Base-by-base conservation (phyloP, 2,329 filamentous ascomycete species). In the Neofusicoccum parvum region DNA sequence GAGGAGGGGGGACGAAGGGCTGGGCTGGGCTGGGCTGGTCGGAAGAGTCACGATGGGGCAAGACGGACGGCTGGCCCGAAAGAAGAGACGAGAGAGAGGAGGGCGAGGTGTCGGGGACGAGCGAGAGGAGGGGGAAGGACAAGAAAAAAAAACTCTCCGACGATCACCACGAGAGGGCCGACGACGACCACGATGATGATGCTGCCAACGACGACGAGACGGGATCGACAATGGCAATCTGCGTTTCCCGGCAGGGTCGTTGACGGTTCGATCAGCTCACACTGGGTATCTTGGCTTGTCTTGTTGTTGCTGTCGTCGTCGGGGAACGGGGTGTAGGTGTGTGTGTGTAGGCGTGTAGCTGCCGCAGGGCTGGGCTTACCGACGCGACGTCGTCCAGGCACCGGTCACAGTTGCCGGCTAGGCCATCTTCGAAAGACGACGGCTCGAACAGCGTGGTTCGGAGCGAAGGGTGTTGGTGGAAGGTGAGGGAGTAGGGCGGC, bases 391-490 rank as follows among this genome's bases (percentile, higher is more conserved):
- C 56, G 15, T 59, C 54, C 14, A 59, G 39, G 3, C 54, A 45
- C 39, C 54, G 41, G 9, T 15, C 32, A 12, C 50, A 53, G 32
- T 32, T 37, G 5, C 50, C 43, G 14, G 37, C 41, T n/a, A 37
- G 27, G 43, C 56, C 56, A 60, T 60, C 27, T 20, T 60, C 43
- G 43, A 60, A 60, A 2, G 56, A 60, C 4, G 56, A n/a, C n/a
- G 56, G 56, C 48, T 62, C 59, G 36, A 62, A 62, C 27, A 62
- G 46, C 5, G 59, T 62, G 12, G 59, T 62, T 5, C 59, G 59
- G 20, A 62, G 46, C 12, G 59, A 62, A n/a, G 59, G 59, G 7
- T 62, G 59, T 20, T 62, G 59, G 46, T 50, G 59, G 56, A 60
- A 48, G 32, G 43, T 48, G 1, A 43, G 39, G 5, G 54, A 58